Percentiles rank a stretch among this genome's conserved stretches.
Conservation (phyloP, 2,329 filamentous ascomycete species). For the Alternaria dauci region DNA sequence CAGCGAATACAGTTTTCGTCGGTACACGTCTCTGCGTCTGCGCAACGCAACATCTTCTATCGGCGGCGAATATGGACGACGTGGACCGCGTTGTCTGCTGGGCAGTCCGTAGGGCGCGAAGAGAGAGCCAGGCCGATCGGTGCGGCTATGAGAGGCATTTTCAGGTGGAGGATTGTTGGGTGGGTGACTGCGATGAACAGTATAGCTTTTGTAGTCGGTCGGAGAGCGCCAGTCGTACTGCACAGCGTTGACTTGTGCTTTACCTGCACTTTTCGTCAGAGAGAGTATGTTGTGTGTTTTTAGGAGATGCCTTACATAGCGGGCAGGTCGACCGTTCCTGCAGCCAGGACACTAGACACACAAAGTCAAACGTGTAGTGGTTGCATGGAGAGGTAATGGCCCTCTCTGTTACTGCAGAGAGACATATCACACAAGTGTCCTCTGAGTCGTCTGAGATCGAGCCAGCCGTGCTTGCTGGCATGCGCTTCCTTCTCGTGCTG, state of each 20-base stretch:
- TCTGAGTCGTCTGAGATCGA: constrained; percentile 26
- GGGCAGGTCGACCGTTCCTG: constrained; percentile 77
- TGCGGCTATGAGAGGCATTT: not conserved
- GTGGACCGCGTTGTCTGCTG: constrained; percentile 24
- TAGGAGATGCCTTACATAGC: constrained; percentile 70
- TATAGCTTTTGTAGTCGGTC: constrained; percentile 66
- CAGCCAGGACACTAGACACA: constrained; percentile 85
- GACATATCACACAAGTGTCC: constrained; percentile 80
- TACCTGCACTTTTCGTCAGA: constrained; percentile 50
- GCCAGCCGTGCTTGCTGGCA: constrained; percentile 32
- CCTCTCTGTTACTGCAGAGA: constrained; percentile 75
- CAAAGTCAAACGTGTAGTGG: constrained; percentile 83
- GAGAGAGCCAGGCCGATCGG: constrained; percentile 13
- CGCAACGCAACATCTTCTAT: constrained; percentile 58
- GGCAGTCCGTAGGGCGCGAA: constrained; percentile 29
- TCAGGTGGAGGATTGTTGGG: not conserved
- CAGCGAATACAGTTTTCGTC: constrained; percentile 74
- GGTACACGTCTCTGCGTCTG: constrained; percentile 76
- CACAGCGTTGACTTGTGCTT: constrained; percentile 65
- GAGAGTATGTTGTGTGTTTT: not conserved
- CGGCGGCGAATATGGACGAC: constrained; percentile 35
- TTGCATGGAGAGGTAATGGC: constrained; percentile 79
- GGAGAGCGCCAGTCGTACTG: constrained; percentile 69
- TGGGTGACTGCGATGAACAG: constrained; percentile 53
- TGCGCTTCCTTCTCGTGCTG: constrained; percentile 29